These are phyloP conservation scores for Suillus americanus DNA, from an alignment of 768 basidiomycete species.

Conservation along the genomic window DNA sequence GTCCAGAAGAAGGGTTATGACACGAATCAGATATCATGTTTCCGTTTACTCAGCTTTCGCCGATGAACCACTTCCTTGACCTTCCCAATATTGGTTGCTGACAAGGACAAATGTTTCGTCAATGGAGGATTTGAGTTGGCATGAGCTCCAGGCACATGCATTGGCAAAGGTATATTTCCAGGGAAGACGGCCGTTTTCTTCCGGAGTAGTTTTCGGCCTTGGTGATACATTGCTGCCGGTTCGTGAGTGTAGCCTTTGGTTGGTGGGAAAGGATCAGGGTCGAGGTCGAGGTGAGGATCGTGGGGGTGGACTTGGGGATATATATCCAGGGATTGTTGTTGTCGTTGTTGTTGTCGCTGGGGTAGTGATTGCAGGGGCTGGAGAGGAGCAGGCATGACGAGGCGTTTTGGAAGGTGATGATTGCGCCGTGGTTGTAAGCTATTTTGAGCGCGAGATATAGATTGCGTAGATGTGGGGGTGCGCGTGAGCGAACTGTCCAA, in stretches of 20 bases:
- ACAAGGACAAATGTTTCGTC: conserved; percentile 12
- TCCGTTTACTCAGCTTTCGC: conserved; percentile 36
- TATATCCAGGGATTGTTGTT: conserved; percentile 10
- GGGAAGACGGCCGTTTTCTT: conserved; percentile 26
- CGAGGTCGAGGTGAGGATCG: conserved; percentile 7
- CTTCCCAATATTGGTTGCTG: conserved; percentile 17
- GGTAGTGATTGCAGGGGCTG: conserved; percentile 34
- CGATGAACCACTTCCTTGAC: conserved; percentile 26
- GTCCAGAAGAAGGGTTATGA: conserved; percentile 8
- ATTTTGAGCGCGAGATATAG: conserved; percentile 11
- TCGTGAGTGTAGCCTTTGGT: conserved; percentile 8
- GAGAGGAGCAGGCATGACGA: conserved; percentile 75
- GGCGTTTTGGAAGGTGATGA: conserved; percentile 55
- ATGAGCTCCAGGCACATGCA: conserved; percentile 18
- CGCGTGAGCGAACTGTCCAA: conserved; percentile 11
- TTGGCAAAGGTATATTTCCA: conserved; percentile 25
- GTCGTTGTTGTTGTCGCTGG: conserved; percentile 4
- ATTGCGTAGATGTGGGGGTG: conserved; percentile 5
- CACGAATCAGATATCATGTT: conserved; percentile 21
- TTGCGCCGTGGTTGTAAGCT: conserved; percentile 18
- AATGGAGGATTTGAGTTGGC: conserved; percentile 10
- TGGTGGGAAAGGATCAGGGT: conserved; percentile 8
- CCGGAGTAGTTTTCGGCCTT: conserved; percentile 21
- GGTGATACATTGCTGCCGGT: conserved; percentile 10
- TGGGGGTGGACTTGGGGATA: conserved; percentile 9